Base-by-base conservation (phyloP, 345 rosid genomes). In the Passiflora organensis region DNA sequence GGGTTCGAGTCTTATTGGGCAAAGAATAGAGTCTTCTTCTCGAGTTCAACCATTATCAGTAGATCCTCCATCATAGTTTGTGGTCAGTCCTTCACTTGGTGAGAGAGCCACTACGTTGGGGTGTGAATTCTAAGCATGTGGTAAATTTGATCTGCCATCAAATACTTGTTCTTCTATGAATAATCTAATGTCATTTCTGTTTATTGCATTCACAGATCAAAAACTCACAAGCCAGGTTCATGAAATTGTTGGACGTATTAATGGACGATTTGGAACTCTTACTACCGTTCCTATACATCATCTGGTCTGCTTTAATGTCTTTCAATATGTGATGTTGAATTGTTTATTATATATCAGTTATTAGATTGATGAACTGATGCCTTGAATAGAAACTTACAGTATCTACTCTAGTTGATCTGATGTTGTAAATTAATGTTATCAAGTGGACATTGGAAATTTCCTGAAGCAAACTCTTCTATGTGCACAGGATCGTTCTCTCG, bases 161-260 rank as follows among this genome's bases (percentile, higher is more conserved):
- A 28, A 28, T 2, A 2, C 8, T 28, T 28, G 34, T 3, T 28
- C n/a, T n/a, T n/a, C n/a, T 3, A 28, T 28, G n/a, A 15, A 41
- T 41, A 15, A 41, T 41, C 43, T 41, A 41, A 13, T 41, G 3
- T 28, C 18, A 24, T 21, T 39, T 23, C 43, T 60, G 20, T 42
- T 55, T 44, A 12, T 10, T 45, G 39, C 19, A 52, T 51, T 66
- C 37, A 44, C 83, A 86, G 95, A 94, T 81, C 99, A 94, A 78
- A 94, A 83, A 65, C 99, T 94, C 54, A 94, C 99, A 54, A 94
- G 99, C 71, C 99, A 93, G 75, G 99, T 93, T 76, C 99, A 93
- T 76, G 99, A 93, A 75, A 93, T 93, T 69, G 99, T 93, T 64
- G 99, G 99, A 53, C 89, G 99, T 62, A 93, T 93, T 48, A 94